phyloP scores from a whole-genome alignment of 495 filamentous ascomycete species.

The Trichoderma asperelloides region DNA sequence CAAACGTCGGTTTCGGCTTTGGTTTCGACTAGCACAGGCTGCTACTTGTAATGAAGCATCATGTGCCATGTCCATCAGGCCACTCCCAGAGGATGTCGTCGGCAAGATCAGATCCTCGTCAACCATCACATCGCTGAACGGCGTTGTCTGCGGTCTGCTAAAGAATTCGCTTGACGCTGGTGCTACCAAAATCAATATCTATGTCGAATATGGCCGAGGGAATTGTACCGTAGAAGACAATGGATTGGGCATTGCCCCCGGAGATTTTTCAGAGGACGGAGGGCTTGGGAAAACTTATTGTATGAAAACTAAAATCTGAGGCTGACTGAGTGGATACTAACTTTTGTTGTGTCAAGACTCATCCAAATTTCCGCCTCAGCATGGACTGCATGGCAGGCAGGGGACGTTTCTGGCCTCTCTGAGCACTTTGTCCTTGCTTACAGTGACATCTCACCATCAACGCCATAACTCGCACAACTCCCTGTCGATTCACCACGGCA shows the following conservation, averaged over 20 bases:
- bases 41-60: not conserved
- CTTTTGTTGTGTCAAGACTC: conserved; percentile 48
- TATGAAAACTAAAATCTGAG: conserved; percentile 28
- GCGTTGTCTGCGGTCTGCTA: conserved; percentile 64
- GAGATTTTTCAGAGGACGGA: conserved; percentile 60
- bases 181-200: conserved; percentile 60
- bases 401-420: conserved; percentile 75
- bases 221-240: conserved; percentile 83
- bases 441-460: conserved; percentile 67
- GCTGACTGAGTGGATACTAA: not conserved
- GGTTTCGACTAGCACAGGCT: not conserved
- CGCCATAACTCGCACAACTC: conserved; percentile 56
- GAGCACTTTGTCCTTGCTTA: conserved; percentile 65
- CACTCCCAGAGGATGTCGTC: conserved; percentile 63
- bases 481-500: conserved; percentile 62
- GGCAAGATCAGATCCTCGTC: conserved; percentile 85
- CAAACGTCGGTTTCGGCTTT: not conserved
- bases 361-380: conserved; percentile 52
- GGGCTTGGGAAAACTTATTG: conserved; percentile 68
- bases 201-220: conserved; percentile 67
- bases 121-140: conserved; percentile 63
- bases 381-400: conserved; percentile 52
- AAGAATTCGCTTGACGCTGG: conserved; percentile 81
- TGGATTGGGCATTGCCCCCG: conserved; percentile 66
- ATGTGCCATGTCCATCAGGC: conserved; percentile 52